Evolutionary conservation across 2,329 filamentous ascomycete genomes (phyloP).

Genomic region (Ophiostoma novo-ulmi): DNA sequence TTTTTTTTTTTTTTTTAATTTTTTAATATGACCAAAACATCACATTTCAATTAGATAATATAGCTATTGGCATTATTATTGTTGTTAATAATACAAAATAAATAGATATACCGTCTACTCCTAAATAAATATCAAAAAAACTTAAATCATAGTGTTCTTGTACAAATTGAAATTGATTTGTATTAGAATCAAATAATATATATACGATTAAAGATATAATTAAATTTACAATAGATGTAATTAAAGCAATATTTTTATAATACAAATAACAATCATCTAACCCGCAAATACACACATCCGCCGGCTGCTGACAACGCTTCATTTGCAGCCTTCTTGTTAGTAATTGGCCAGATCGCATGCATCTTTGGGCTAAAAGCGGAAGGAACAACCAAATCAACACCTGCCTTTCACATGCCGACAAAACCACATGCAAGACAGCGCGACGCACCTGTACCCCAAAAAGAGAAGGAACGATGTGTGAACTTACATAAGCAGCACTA

Average conservation of each 20-base stretch:
- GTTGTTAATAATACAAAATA: no score
- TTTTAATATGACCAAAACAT: no score
- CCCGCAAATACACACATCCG: no score
- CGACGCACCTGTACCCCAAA: neutral
- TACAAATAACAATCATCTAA: neutral
- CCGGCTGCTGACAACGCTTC: neutral
- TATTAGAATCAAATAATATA: neutral
- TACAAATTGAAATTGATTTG: no score
- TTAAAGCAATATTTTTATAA: neutral
- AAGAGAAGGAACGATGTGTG: neutral
- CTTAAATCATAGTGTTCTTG: no score
- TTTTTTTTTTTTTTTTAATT: no score
- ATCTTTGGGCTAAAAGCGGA: neutral
- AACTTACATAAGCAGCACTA: neutral
- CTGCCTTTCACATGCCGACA: constrained; percentile 2
- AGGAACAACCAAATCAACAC: neutral
- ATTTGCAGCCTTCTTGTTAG: neutral
- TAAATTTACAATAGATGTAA: neutral
- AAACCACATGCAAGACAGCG: neutral
- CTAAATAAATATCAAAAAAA: no score
- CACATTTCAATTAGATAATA: no score
- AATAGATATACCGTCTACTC: no score
- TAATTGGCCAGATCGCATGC: neutral
- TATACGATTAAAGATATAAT: neutral
- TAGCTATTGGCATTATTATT: no score